A percentile compares a stretch with the other conserved stretches of the same genome.
These are phyloP conservation scores for Closterium sp. DNA, from an alignment of 139 green algal species.

Conservation along the genomic window DNA sequence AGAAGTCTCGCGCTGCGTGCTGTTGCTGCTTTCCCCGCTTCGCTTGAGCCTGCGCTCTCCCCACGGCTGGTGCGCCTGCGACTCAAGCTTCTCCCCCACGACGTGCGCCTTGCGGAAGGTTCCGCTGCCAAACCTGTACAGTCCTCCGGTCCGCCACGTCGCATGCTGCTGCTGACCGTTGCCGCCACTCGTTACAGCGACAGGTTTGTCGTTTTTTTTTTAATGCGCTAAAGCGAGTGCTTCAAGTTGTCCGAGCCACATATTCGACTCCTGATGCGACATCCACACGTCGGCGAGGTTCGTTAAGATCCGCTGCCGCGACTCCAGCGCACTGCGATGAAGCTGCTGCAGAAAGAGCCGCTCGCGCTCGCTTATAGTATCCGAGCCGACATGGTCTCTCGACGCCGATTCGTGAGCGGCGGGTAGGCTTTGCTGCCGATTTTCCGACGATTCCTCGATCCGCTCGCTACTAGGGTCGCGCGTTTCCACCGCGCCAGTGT, in stretches of 20 bases:
- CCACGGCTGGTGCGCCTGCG: neutral
- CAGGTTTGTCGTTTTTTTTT: neutral
- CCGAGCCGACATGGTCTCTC: neutral
- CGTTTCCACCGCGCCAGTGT: neutral
- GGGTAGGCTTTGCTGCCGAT: neutral
- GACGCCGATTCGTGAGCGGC: neutral
- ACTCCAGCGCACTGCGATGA: neutral
- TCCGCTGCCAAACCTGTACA: neutral
- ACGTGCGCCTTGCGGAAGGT: neutral
- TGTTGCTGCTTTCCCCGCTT: neutral
- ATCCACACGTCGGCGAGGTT: neutral
- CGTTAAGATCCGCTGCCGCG: neutral
- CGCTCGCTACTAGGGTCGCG: neutral
- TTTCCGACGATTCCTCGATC: neutral
- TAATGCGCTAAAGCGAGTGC: neutral
- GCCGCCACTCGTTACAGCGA: neutral
- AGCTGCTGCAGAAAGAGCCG: neutral
- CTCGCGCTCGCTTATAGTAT: neutral
- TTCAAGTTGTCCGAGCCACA: neutral
- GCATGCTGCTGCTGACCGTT: neutral
- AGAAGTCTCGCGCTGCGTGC: neutral
- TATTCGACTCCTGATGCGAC: neutral
- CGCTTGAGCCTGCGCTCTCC: neutral
- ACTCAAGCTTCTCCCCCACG: neutral
- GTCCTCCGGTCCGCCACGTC: neutral